Percentiles rank a stretch among this genome's conserved stretches.
These are phyloP conservation scores for Trypanosoma boissoni DNA, from an alignment of 208 protist species.

Conservation along the genomic window DNA sequence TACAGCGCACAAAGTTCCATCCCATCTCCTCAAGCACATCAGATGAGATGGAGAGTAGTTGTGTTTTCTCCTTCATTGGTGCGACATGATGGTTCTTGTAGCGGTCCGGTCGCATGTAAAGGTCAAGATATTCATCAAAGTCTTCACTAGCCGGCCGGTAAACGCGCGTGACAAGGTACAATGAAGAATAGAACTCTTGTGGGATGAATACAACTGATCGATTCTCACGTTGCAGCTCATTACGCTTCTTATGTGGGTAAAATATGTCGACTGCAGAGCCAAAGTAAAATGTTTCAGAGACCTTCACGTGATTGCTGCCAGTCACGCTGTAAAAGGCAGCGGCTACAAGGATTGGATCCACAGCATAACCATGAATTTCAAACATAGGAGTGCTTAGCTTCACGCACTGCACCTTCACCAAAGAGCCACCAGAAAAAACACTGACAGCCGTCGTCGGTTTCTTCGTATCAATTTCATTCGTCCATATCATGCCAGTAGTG, in stretches of 20 bases:
- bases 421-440: conserved; percentile 64
- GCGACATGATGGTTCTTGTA: conserved; percentile 80
- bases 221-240: conserved; percentile 51
- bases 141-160: conserved; percentile 74
- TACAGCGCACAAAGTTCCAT: conserved; percentile 36
- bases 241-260: conserved; percentile 75
- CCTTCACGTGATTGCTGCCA: conserved; percentile 44
- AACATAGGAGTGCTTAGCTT: conserved; percentile 61
- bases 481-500: conserved; percentile 58
- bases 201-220: conserved; percentile 75
- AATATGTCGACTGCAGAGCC: conserved; percentile 74
- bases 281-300: conserved; percentile 90
- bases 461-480: conserved; percentile 56
- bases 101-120: conserved; percentile 71
- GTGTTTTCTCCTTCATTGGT: conserved; percentile 84
- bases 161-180: conserved; percentile 69
- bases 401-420: conserved; percentile 49
- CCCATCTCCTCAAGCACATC: conserved; percentile 83
- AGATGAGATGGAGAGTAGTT: conserved; percentile 65
- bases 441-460: conserved; percentile 73
- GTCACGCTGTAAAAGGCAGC: conserved; percentile 59
- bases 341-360: conserved; percentile 71
- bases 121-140: conserved; percentile 81
- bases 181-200: conserved; percentile 62
- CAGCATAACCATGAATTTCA: conserved; percentile 63